A percentile compares a stretch with the other conserved stretches of the same genome.
These are phyloP conservation scores for Coniochaeta prunicola DNA, from an alignment of 2,329 filamentous ascomycete species.

Conservation along the genomic window DNA sequence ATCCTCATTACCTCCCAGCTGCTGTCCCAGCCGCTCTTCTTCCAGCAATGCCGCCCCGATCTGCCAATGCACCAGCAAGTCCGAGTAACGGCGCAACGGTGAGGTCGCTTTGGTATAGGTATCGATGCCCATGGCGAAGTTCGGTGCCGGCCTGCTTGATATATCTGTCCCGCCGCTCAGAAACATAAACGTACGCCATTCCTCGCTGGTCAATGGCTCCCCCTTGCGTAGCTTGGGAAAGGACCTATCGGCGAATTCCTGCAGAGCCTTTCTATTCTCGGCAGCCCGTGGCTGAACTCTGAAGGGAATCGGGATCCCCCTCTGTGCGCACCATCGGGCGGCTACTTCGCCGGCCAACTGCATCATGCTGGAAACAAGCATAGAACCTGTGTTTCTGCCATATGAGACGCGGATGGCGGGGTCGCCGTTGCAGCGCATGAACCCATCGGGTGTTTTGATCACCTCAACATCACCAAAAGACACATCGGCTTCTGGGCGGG, in stretches of 20 bases:
- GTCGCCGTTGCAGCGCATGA: constrained; percentile 33
- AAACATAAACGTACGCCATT: constrained; percentile 22
- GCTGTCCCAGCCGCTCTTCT: constrained; percentile 28
- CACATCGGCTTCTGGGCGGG: constrained; percentile 34
- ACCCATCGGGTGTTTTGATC: constrained; percentile 11
- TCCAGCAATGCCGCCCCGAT: constrained; percentile 50
- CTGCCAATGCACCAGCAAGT: constrained; percentile 61
- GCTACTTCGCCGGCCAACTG: constrained; percentile 54
- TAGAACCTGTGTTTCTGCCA: constrained; percentile 17
- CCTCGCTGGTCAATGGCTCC: constrained; percentile 19
- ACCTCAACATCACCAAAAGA: constrained; percentile 28
- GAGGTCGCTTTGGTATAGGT: constrained; percentile 59
- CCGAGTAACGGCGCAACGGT: constrained; percentile 57
- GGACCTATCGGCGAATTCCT: constrained; percentile 27
- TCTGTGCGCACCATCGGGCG: constrained; percentile 51
- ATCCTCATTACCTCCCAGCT: constrained; percentile 23
- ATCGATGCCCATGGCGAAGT: constrained; percentile 50
- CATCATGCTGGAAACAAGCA: constrained; percentile 46
- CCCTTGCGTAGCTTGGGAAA: constrained; percentile 30
- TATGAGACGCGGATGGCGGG: constrained; percentile 41
- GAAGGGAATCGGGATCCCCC: constrained; percentile 53
- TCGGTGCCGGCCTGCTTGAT: constrained; percentile 43
- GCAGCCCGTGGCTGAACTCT: constrained; percentile 38
- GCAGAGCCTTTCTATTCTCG: constrained; percentile 28
- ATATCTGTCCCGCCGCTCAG: constrained; percentile 45